phyloP scores from a whole-genome alignment of 176 grass and related monocot genomes.

The Areca catechu region DNA sequence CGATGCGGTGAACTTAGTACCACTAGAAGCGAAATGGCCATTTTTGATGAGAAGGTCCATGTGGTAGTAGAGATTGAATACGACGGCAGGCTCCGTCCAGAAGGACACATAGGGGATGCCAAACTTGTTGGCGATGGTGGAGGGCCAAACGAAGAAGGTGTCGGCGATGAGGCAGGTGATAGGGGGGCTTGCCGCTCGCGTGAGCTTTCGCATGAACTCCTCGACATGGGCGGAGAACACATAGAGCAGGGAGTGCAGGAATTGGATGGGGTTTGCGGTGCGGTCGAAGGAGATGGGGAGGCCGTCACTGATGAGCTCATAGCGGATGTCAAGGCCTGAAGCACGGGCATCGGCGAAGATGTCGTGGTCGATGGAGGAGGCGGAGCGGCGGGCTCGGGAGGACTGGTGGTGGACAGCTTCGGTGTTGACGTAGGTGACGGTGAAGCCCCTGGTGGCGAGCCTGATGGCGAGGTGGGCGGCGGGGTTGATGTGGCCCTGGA shows the following conservation, averaged over 20 bases:
- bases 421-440: conserved; percentile 65
- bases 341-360: conserved; percentile 20
- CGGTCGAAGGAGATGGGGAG: conserved; percentile 43
- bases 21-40: conserved; percentile 42
- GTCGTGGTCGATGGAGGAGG: conserved; percentile 1
- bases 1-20: conserved; percentile 6
- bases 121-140: conserved; percentile 32
- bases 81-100: conserved; percentile 60
- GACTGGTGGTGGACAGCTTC: conserved; percentile 45
- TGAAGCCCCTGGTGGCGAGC: conserved; percentile 29
- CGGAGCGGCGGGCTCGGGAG: not conserved
- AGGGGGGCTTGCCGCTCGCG: conserved; percentile 18
- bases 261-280: conserved; percentile 36
- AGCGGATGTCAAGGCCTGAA: conserved; percentile 33
- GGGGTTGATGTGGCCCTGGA: conserved; percentile 69
- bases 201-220: conserved; percentile 48
- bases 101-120: conserved; percentile 48
- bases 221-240: conserved; percentile 52
- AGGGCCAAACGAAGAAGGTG: conserved; percentile 63
- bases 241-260: conserved; percentile 40
- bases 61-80: conserved; percentile 54
- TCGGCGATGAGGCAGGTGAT: conserved; percentile 44
- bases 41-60: conserved; percentile 39
- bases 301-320: conserved; percentile 51
- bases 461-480: conserved; percentile 44